A percentile compares a stretch with the other conserved stretches of the same genome.
These are phyloP conservation scores for Triticum monococcum DNA, from an alignment of 176 grass and related monocot species.

Conservation along the genomic window DNA sequence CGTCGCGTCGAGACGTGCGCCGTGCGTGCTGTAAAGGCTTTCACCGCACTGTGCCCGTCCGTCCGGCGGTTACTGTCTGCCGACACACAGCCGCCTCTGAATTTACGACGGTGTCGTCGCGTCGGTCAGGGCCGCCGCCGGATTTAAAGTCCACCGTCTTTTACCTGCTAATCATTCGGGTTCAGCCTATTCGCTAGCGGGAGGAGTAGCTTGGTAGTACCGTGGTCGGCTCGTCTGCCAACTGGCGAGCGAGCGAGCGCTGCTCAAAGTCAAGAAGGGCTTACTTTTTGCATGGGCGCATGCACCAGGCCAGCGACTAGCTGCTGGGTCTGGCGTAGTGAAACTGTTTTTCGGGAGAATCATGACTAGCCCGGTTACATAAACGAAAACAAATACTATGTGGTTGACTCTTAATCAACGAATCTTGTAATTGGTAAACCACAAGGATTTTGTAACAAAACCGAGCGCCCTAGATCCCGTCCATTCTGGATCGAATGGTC, in stretches of 20 bases:
- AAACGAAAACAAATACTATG: neutral
- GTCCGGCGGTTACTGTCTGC: neutral
- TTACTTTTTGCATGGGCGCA: constrained; percentile 1
- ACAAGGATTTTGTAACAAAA: too few relatives aligned
- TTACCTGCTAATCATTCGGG: neutral
- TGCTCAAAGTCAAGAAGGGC: constrained; percentile 3
- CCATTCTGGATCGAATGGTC: too few relatives aligned
- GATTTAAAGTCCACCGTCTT: neutral
- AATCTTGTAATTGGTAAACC: too few relatives aligned
- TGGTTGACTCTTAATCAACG: too few relatives aligned
- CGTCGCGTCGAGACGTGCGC: neutral
- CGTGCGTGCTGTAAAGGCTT: constrained; percentile 23
- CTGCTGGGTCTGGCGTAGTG: neutral
- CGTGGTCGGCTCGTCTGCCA: neutral
- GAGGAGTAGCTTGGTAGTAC: neutral
- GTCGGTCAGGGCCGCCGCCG: neutral
- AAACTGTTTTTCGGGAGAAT: constrained; percentile 15
- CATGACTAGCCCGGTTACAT: neutral
- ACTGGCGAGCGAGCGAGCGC: neutral
- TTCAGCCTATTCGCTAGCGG: neutral
- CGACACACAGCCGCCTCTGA: constrained; percentile 19
- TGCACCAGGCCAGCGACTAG: too few relatives aligned
- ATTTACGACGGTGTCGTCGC: constrained; percentile 29
- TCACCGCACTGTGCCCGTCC: constrained; percentile 22
- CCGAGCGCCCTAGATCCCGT: too few relatives aligned